Base-by-base conservation (phyloP, 257 asterid genomes). In the Solanum etuberosum region DNA sequence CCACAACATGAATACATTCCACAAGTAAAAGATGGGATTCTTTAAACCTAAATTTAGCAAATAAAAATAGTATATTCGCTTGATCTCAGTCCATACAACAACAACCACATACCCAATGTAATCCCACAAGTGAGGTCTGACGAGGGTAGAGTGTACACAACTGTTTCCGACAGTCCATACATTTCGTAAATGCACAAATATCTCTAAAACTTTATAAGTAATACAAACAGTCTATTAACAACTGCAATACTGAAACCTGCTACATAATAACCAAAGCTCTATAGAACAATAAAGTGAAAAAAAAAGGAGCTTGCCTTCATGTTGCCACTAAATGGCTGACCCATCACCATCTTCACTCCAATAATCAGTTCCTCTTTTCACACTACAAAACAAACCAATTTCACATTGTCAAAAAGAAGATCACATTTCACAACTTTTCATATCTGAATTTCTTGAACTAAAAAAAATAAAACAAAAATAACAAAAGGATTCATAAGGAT, bases 261-360 rank as follows among this genome's bases (percentile, higher is more conserved):
- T 16, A 80, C n/a, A 46, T 27, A 61, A 46, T 80, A 42, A 54
- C 7, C 80, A 65, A 72, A 14, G n/a, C 21, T 20, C n/a, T 38
- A 8, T 15, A 25, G 2, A 76, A 76, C 6, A 59, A 11, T 0
- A 74, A 5, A 73, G 29, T 13, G 11, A 1, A 8, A 34, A 8
- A 34, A 63, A 84, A 43, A 9, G 2, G 16, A 48, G 25, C 88
- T 34, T 90, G 83, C 95, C 95, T 93, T 93, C 23, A 93, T 88
- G 87, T 93, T 93, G 14, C 95, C 95, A 67, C 48, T 90, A 88
- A 93, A 92, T 67, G 93, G 63, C 82, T 89, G 93, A 88, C 92
- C 89, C 61, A 92, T 90, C 70, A 46, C 43, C 94, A 92, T 92
- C 9, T 77, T 25, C 57, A 31, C 80, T 54, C 46, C 80, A 74